Evolutionary conservation across 805 yeast genomes (phyloP).

Genomic region (Candida jianshihensis): DNA sequence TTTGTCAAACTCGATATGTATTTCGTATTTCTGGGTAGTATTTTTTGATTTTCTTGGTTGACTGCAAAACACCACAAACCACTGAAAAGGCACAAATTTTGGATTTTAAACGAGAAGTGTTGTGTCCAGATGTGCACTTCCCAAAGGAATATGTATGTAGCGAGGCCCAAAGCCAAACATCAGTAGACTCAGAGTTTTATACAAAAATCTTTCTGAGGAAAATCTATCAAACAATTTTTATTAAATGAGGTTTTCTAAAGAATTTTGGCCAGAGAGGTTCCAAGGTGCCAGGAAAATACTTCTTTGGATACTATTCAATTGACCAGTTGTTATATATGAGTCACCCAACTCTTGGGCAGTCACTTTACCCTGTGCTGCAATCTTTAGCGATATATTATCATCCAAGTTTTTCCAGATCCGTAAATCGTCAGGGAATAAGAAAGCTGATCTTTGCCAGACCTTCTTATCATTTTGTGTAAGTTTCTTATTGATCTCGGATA

Average conservation of each 20-base stretch:
- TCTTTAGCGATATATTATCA: conserved; percentile 45
- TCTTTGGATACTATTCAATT: conserved; percentile 54
- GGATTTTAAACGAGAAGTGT: too few species aligned
- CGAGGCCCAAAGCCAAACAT: too few species aligned
- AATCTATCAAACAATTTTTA: background rate
- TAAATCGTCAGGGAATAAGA: conserved; percentile 66
- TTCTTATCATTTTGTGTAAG: conserved; percentile 22
- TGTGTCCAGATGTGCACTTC: too few species aligned
- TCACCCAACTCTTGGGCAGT: conserved; percentile 45
- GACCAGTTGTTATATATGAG: conserved; percentile 41
- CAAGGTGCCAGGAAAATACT: conserved; percentile 61
- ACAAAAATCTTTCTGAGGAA: too few species aligned
- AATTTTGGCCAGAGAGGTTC: conserved; percentile 14
- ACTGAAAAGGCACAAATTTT: too few species aligned
- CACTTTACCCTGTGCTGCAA: conserved; percentile 48
- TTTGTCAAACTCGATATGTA: too few species aligned
- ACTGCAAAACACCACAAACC: too few species aligned
- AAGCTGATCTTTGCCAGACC: conserved; percentile 64
- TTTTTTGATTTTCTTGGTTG: too few species aligned
- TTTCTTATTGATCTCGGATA: conserved; percentile 43
- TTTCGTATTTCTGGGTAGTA: too few species aligned
- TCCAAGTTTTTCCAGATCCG: conserved; percentile 65
- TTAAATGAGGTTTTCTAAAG: background rate
- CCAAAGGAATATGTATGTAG: too few species aligned
- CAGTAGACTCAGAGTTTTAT: too few species aligned